Percentiles rank a stretch among this genome's conserved stretches.
Conservation (phyloP, 306 rosid species). For the Crataegus laevigata region DNA sequence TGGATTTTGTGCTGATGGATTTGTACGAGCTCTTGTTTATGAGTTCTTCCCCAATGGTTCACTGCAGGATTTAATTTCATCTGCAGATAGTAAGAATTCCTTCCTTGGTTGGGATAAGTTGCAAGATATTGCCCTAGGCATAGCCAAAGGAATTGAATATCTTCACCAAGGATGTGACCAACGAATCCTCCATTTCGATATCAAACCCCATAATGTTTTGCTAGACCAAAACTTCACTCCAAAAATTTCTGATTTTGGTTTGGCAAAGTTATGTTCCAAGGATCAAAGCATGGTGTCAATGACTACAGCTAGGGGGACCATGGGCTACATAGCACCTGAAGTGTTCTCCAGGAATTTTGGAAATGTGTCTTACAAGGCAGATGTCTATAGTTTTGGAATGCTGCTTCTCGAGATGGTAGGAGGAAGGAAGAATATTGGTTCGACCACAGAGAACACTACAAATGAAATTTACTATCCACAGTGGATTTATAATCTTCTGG, state of each 20-base stretch:
- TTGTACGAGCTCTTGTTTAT: constrained; percentile 26
- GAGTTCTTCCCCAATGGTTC: constrained; percentile 32
- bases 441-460: neutral
- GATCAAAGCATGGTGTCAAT: neutral
- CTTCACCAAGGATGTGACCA: constrained; percentile 29
- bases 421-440: constrained; percentile 16
- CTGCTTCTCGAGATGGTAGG: constrained; percentile 27
- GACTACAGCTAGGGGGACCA: constrained; percentile 1
- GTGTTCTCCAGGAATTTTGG: constrained; percentile 20
- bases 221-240: neutral
- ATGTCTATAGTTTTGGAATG: constrained; percentile 30
- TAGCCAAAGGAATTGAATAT: neutral
- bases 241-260: neutral
- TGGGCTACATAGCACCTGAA: constrained; percentile 33
- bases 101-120: constrained; percentile 26
- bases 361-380: constrained; percentile 17
- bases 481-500: neutral
- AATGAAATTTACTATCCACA: constrained; percentile 2
- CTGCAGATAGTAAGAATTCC: neutral
- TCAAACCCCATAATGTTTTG: constrained; percentile 30
- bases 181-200: constrained; percentile 29
- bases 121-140: neutral
- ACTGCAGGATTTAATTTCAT: constrained; percentile 8
- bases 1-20: constrained; percentile 36
- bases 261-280: constrained; percentile 19